phyloP scores from a whole-genome alignment of 805 yeast genomes.

The Debaryomyces prosopidis region DNA sequence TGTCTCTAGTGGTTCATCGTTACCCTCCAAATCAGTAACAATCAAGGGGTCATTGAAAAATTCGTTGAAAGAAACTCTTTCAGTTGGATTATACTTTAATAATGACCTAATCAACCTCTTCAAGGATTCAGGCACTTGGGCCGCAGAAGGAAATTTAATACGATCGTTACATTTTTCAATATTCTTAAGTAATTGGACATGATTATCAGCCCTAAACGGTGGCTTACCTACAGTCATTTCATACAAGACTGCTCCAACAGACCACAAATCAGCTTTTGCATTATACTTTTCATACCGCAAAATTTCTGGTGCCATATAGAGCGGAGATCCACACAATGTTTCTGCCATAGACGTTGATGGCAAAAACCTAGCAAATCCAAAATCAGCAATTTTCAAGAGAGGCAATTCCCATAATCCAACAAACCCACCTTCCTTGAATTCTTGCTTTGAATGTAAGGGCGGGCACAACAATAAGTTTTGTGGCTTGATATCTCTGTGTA shows the following conservation, averaged over 20 bases:
- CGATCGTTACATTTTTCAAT: slow-evolving; percentile 81
- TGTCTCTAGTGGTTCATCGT: slow-evolving; percentile 61
- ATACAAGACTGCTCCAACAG: slow-evolving; percentile 93
- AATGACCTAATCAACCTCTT: slow-evolving; percentile 71
- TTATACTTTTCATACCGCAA: slow-evolving; percentile 91
- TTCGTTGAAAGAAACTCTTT: slow-evolving; percentile 85
- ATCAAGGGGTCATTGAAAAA: slow-evolving; percentile 78
- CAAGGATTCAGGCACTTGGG: slow-evolving; percentile 64
- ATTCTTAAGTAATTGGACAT: slow-evolving; percentile 81
- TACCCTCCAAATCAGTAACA: slow-evolving; percentile 49
- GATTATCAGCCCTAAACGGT: slow-evolving; percentile 92
- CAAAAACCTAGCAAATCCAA: slow-evolving; percentile 93
- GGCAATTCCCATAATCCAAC: slow-evolving; percentile 90
- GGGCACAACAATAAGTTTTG: slow-evolving; percentile 84
- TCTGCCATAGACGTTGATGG: slow-evolving; percentile 95
- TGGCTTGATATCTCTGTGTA: slow-evolving; percentile 95
- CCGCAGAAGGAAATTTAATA: slow-evolving; percentile 72
- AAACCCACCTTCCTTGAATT: slow-evolving; percentile 57
- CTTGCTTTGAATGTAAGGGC: slow-evolving; percentile 65
- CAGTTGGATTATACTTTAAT: slow-evolving; percentile 80
- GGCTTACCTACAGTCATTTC: slow-evolving; percentile 98
- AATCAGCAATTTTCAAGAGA: slow-evolving; percentile 89
- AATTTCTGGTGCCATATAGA: slow-evolving; percentile 98
- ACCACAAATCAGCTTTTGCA: slow-evolving; percentile 97
- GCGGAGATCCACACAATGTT: slow-evolving; percentile 95